These are phyloP conservation scores for Adenanthera pavonina DNA, from an alignment of 306 rosid genomes.

Conservation along the genomic window DNA sequence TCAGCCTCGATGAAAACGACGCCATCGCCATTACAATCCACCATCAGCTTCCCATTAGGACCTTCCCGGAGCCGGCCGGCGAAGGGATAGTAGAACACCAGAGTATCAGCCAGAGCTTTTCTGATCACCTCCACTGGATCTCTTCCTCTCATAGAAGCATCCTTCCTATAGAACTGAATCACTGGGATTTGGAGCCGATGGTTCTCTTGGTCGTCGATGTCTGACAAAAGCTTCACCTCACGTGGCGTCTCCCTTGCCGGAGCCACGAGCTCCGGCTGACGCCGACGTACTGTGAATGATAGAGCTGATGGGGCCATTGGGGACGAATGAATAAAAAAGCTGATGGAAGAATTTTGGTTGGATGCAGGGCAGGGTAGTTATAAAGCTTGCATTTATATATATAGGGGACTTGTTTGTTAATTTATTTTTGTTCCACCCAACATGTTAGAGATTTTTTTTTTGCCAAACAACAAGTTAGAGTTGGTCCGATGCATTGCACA, in stretches of 20 bases:
- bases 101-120: neutral
- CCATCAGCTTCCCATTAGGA: neutral
- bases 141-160: neutral
- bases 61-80: neutral
- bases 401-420: no score
- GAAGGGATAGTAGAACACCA: constrained; percentile 5
- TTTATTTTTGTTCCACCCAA: no score
- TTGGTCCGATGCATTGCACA: no score
- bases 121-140: neutral
- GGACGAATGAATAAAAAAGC: no score
- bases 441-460: no score
- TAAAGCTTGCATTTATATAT: no score
- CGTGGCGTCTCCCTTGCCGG: neutral
- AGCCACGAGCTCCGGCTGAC: neutral
- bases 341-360: no score
- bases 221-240: neutral
- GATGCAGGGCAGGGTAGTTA: no score
- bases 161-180: neutral
- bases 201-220: neutral
- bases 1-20: neutral
- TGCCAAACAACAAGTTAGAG: no score
- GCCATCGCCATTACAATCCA: neutral
- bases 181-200: neutral
- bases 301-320: neutral
- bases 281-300: neutral